Evolutionary conservation across 176 grass and related monocot genomes (phyloP), one percentile per base, ranked within the genome.

Genomic region (Lolium perenne): DNA sequence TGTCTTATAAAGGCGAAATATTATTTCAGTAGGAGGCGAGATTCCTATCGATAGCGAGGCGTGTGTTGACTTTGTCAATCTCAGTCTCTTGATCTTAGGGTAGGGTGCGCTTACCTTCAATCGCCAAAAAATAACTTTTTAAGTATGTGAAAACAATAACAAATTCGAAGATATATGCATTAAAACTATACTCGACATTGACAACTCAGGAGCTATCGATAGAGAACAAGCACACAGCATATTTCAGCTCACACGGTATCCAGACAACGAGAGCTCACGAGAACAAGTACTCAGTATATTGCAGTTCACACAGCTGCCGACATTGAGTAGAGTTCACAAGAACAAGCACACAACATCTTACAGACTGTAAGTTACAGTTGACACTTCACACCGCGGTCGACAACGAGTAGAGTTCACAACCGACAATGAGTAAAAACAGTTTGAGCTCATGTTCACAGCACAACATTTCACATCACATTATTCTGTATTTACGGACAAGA

Each of bases 401-500:
- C 45, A 49, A 25, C 4, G 45, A 74, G 45, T 47, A 74, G 6
- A 25, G 46, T 74, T 22, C 71, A 74, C 71, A 74, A 51, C 13
- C 6, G 45, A 10, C 1, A 80, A 56, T 0, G 14, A 25, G 38
- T 53, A 81, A 17, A 29, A 9, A 54, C 29, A 23, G 18, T 53
- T 62, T 55, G 60, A 20, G 8, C 20, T 49, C 71, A 73, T 47
- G 21, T 73, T 73, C 51, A 64, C 5, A 20, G 4, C 59, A 56
- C 79, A 84, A 61, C 76, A 84, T 29, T 8, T 58, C 56, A 74
- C 14, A 82, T 66, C 46, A 58, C 84, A 87, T 71, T 81, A 51
- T 51, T 75, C 23, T 18, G 4, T 91, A 91, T 77, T 85, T 85
- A 88, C 69, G 1, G 43, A 71, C 46, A 0, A 70, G 14, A 87